A percentile compares a stretch with the other conserved stretches of the same genome.
These are phyloP conservation scores for Fusarium scirpi DNA, from an alignment of 2,329 filamentous ascomycete species.

Conservation along the genomic window DNA sequence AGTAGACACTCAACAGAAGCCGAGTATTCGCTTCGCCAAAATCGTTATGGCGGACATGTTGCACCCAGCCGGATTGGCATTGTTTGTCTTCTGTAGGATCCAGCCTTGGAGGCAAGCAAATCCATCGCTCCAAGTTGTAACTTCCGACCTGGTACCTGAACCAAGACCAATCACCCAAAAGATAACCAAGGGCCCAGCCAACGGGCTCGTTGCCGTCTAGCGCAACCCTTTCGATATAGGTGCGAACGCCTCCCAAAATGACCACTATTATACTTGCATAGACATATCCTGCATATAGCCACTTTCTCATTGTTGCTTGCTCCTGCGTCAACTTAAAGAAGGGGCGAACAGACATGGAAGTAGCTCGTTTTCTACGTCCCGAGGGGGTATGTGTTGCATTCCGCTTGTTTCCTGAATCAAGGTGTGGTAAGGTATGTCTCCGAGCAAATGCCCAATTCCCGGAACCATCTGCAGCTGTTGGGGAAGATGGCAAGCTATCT, in stretches of 20 bases:
- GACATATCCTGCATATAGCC: slow-evolving; percentile 84
- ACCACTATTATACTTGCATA: slow-evolving; percentile 75
- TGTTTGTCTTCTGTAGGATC: slow-evolving; percentile 49
- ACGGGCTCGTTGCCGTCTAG: slow-evolving; percentile 82
- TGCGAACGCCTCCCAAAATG: slow-evolving; percentile 77
- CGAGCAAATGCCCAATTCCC: slow-evolving; percentile 47
- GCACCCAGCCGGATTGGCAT: slow-evolving; percentile 69
- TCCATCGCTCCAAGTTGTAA: slow-evolving; percentile 78
- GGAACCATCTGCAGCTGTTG: slow-evolving; percentile 35
- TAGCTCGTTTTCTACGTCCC: slow-evolving; percentile 73
- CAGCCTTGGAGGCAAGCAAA: slow-evolving; percentile 71
- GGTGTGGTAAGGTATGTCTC: slow-evolving; percentile 66
- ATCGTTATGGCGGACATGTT: slow-evolving; percentile 71
- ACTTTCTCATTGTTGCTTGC: slow-evolving; percentile 82
- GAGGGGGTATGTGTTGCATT: slow-evolving; percentile 68
- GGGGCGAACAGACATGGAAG: slow-evolving; percentile 73
- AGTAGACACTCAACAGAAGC: slow-evolving; percentile 82
- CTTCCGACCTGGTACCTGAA: slow-evolving; percentile 79
- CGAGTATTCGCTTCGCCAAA: slow-evolving; percentile 85
- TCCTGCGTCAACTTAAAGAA: slow-evolving; percentile 84
- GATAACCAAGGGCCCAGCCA: slow-evolving; percentile 91
- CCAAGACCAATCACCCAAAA: slow-evolving; percentile 81
- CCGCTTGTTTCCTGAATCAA: slow-evolving; percentile 51
- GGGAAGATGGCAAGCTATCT: slow-evolving; percentile 36
- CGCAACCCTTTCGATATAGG: slow-evolving; percentile 75